Evolutionary conservation across 805 yeast species (phyloP), one percentile per base, ranked within the genome.

Genomic region (Alloascoidea hylecoeti): DNA sequence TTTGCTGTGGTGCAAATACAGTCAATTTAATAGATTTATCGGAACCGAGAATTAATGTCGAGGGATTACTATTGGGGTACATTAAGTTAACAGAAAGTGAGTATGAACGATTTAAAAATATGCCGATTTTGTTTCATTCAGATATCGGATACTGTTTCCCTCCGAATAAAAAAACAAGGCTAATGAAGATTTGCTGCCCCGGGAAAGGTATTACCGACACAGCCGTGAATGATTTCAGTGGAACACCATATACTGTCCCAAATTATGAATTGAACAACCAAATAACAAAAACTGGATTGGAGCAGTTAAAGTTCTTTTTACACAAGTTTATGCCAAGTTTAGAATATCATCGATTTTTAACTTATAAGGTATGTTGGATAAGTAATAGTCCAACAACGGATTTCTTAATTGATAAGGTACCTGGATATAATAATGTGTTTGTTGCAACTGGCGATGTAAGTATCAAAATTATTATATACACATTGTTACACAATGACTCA

Each of bases 391-490:
- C 55, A 15, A 50, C 54, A 35, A 50, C 53, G 27, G 59, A 58
- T 35, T 56, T 49, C 37, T 41, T 57, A 16, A 43, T 52, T 18
- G 56, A 51, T 34, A 45, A 43, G 28, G 47, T 42, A 28, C 59
- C 61, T 17, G 43, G 38, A 5, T 44, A 46, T 14, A 33, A 39
- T 0, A 57, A 56, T 17, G 49, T 63, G 1, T 55, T 42, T 37
- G 60, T 67, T n/a, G 70, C 68, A 0, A 53, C 66, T 6, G 73
- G 73, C 14, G 72, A 66, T 45, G n/a, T n/a, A n/a, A n/a, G n/a
- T n/a, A n/a, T n/a, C n/a, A n/a, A n/a, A n/a, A n/a, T n/a, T n/a
- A n/a, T n/a, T n/a, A n/a, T n/a, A n/a, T n/a, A n/a, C n/a, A n/a
- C n/a, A n/a, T n/a, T n/a, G n/a, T n/a, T n/a, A n/a, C n/a, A n/a